These are phyloP conservation scores for Alternaria dauci DNA, from an alignment of 2,329 filamentous ascomycete species.

Conservation along the genomic window DNA sequence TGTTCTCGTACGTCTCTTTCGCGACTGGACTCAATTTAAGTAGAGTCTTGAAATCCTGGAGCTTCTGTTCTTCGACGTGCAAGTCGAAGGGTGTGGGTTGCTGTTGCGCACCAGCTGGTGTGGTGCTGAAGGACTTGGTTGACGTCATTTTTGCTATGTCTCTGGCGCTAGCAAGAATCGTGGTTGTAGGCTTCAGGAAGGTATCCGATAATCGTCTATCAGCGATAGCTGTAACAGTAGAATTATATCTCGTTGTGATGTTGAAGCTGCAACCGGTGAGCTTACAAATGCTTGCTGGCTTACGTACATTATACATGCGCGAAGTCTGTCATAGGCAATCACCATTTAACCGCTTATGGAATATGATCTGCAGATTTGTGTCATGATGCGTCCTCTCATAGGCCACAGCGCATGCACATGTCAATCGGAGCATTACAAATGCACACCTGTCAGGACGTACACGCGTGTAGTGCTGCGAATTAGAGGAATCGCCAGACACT, in stretches of 20 bases:
- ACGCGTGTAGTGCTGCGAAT: background rate
- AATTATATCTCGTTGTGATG: background rate
- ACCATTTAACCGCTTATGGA: background rate
- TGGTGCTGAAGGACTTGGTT: constrained; percentile 25
- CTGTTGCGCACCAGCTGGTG: constrained; percentile 25
- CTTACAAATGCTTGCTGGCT: constrained; percentile 12
- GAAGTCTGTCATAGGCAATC: constrained; percentile 3
- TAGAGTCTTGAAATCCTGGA: constrained; percentile 42
- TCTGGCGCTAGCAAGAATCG: background rate
- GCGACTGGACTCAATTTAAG: constrained; percentile 41
- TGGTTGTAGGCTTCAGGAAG: background rate
- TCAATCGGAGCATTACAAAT: constrained; percentile 2
- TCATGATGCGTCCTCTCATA: background rate
- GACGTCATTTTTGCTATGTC: constrained; percentile 22
- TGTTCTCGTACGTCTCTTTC: constrained; percentile 43
- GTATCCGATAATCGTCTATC: no score
- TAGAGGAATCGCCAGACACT: background rate
- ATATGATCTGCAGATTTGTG: constrained; percentile 7
- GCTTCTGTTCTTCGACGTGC: constrained; percentile 36
- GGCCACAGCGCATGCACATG: background rate
- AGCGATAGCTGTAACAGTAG: background rate
- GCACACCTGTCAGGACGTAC: background rate
- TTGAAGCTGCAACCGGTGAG: background rate
- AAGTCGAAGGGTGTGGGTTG: constrained; percentile 36
- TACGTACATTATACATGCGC: background rate